These are phyloP conservation scores for Brasenia schreberi DNA, from an alignment of 164 flowering plant species.

Conservation along the genomic window DNA sequence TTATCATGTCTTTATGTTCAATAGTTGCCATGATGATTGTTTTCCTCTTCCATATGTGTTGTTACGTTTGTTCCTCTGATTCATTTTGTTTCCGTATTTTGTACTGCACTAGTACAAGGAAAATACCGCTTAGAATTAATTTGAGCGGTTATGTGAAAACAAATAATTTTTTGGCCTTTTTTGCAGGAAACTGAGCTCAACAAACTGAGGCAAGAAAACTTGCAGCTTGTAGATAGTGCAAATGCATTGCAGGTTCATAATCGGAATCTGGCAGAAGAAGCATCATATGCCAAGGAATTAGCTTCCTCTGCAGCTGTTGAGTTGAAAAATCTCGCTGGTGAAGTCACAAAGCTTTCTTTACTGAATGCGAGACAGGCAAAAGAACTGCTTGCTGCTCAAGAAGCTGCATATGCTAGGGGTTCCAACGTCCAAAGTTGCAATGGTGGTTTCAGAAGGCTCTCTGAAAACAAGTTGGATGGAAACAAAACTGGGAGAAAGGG, in stretches of 20 bases:
- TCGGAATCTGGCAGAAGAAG: slow-evolving; percentile 87
- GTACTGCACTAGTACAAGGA: neutral
- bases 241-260: slow-evolving; percentile 84
- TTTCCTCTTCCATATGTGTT: neutral
- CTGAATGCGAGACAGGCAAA: slow-evolving; percentile 78
- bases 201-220: slow-evolving; percentile 57
- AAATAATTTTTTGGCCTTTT: neutral
- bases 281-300: slow-evolving; percentile 94
- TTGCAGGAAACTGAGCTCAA: slow-evolving; percentile 79
- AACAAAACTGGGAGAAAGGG: slow-evolving; percentile 44
- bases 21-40: neutral
- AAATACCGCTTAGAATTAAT: no score
- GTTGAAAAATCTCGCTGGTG: slow-evolving; percentile 86
- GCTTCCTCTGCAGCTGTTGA: slow-evolving; percentile 99
- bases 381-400: slow-evolving; percentile 62
- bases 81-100: no score
- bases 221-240: slow-evolving; percentile 67
- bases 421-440: slow-evolving; percentile 23
- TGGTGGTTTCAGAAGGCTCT: slow-evolving; percentile 43
- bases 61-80: neutral
- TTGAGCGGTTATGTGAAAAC: neutral
- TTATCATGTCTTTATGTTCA: neutral
- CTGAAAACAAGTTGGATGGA: slow-evolving; percentile 33
- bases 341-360: slow-evolving; percentile 81
- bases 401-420: slow-evolving; percentile 38